Evolutionary conservation across 331 rosid genomes (phyloP), one percentile per base, ranked within the genome.

Genomic region (Quercus tomentella): DNA sequence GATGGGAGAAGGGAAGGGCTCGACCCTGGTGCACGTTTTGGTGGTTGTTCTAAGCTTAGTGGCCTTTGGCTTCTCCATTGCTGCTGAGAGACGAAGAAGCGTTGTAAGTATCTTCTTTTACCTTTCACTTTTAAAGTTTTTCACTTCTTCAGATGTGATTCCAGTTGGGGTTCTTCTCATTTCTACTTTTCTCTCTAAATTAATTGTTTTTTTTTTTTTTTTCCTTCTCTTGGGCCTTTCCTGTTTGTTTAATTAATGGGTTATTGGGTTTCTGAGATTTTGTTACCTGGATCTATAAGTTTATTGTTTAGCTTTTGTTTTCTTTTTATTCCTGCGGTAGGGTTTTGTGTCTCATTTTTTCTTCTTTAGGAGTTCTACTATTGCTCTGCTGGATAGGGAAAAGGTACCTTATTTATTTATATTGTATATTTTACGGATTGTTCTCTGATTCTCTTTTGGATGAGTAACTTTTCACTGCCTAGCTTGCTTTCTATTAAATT

Each of bases 61-160:
- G 30, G 99, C 99, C 72, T 96, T 96, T 82, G 99, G 98, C 5
- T 96, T 96, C 74, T 89, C 98, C 94, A 84, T 96, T 88, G 98
- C 98, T 33, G 98, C 99, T 22, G 98, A 93, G 91, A 88, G 98
- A 82, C 86, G 92, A 74, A 81, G 97, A 81, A 93, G 98, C 77
- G 91, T 87, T 20, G 99, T 95, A 81, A 80, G 89, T 74, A 21
- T 15, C 61, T 57, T 52, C 54, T 23, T 23, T 5, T 56, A 15
- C 25, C 60, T 77, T 23, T 49, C 11, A 67, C 22, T 26, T 56
- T 30, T 16, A 17, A 17, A 20, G 21, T 43, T 55, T 72, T 37
- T 33, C 12, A 45, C 21, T 68, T 58, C 57, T 69, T n/a, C 4
- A 41, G 35, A 23, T 56, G 70, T 30, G 49, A 26, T 60, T 69